phyloP scores from a whole-genome alignment of 2,329 filamentous ascomycete genomes.

The Botrytis medusae region DNA sequence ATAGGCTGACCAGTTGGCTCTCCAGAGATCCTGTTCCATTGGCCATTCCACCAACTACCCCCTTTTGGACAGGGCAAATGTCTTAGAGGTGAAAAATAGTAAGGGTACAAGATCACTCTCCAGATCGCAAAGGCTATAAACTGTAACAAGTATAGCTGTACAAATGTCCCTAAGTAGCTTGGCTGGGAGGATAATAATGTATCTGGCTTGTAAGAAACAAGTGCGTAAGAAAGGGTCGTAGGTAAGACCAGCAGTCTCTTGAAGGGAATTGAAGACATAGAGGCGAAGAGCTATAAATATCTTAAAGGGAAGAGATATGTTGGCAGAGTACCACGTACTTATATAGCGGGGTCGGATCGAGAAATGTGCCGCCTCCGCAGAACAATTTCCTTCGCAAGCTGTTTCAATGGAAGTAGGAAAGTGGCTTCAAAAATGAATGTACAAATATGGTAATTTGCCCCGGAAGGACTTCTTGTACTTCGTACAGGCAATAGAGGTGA shows the following conservation, averaged over 20 bases:
- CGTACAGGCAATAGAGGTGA: background rate
- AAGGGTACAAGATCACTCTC: conserved; percentile 54
- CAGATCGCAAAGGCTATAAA: conserved; percentile 43
- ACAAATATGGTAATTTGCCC: background rate
- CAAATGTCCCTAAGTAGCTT: conserved; percentile 43
- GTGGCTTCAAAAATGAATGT: background rate
- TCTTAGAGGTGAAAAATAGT: conserved; percentile 57
- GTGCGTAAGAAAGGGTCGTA: conserved; percentile 28
- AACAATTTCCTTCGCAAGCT: background rate
- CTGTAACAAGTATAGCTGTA: conserved; percentile 44
- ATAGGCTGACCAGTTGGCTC: conserved; percentile 44
- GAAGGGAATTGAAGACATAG: conserved; percentile 32
- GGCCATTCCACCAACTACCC: conserved; percentile 48
- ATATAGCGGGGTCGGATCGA: background rate
- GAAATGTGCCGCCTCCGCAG: conserved; percentile 6
- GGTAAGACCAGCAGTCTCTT: conserved; percentile 32
- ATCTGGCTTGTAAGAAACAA: conserved; percentile 31
- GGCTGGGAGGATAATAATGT: conserved; percentile 33
- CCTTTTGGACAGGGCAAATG: conserved; percentile 53
- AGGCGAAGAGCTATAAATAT: background rate
- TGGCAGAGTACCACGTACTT: conserved; percentile 3
- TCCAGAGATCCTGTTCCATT: conserved; percentile 42
- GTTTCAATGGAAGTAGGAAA: background rate
- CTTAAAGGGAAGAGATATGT: background rate
- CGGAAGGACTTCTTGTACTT: background rate